Conservation (phyloP, 768 basidiomycete genomes). For the Tremella fuciformis region DNA sequence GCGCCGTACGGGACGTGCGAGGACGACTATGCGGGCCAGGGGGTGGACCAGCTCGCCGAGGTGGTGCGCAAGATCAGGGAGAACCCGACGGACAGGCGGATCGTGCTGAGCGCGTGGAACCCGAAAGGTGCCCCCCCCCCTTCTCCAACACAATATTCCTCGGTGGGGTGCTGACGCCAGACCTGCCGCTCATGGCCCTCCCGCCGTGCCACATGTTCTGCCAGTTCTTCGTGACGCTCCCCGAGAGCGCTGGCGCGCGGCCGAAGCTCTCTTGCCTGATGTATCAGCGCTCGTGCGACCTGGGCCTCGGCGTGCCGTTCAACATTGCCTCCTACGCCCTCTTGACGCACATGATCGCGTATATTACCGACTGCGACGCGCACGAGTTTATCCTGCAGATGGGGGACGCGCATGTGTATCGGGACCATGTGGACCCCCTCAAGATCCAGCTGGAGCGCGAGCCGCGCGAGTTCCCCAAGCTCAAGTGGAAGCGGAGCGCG, state of each 20-base stretch:
- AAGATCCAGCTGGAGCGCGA: constrained; percentile 72
- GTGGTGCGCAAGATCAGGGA: constrained; percentile 88
- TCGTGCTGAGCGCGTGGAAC: constrained; percentile 96
- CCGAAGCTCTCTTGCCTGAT: constrained; percentile 87
- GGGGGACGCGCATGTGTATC: constrained; percentile 95
- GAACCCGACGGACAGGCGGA: constrained; percentile 87
- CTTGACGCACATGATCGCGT: constrained; percentile 96
- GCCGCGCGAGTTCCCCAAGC: constrained; percentile 77
- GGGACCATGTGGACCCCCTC: constrained; percentile 85
- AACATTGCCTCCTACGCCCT: constrained; percentile 99
- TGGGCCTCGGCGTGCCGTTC: constrained; percentile 96
- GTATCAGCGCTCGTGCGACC: constrained; percentile 96
- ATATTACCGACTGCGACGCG: constrained; percentile 77
- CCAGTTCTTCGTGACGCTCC: constrained; percentile 96
- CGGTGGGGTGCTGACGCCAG: constrained; percentile 55
- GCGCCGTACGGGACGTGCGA: constrained; percentile 62
- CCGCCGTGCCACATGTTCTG: constrained; percentile 99
- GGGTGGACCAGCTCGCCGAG: constrained; percentile 87
- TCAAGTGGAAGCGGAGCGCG: constrained; percentile 68
- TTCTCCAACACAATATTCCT: neutral
- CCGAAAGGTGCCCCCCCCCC: constrained; percentile 67
- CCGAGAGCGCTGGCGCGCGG: constrained; percentile 58
- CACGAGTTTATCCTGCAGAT: constrained; percentile 92
- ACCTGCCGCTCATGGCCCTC: constrained; percentile 89
- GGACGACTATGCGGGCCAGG: constrained; percentile 66